Evolutionary conservation across 805 yeast species (phyloP).

Genomic region (Myxozyma vanderwaltii): DNA sequence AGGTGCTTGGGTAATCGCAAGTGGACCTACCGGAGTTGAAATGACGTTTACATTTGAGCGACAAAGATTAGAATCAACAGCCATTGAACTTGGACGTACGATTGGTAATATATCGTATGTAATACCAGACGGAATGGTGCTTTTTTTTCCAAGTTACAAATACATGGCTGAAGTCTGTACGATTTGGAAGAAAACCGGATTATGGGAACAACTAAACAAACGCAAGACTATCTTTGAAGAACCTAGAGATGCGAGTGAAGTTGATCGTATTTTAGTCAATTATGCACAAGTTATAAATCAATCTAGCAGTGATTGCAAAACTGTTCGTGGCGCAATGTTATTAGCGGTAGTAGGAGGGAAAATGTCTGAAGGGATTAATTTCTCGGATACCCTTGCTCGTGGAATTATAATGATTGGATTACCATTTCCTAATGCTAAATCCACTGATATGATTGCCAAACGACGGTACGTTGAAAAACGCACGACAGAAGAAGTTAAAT

Average conservation of each 20-base stretch:
- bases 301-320: neutral
- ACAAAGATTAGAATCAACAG: conserved; percentile 52
- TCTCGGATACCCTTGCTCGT: conserved; percentile 83
- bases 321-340: conserved; percentile 62
- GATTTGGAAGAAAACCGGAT: conserved; percentile 52
- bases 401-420: conserved; percentile 84
- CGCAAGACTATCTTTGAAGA: conserved; percentile 56
- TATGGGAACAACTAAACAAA: conserved; percentile 39
- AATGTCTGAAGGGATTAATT: conserved; percentile 91
- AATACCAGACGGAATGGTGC: conserved; percentile 76
- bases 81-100: conserved; percentile 51
- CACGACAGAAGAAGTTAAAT: conserved; percentile 50
- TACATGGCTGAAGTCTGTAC: conserved; percentile 57
- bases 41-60: conserved; percentile 72
- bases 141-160: conserved; percentile 82
- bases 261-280: conserved; percentile 51
- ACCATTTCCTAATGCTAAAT: conserved; percentile 82
- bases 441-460: conserved; percentile 79
- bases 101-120: conserved; percentile 48
- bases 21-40: conserved; percentile 36
- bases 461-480: conserved; percentile 61
- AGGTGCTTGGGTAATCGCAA: conserved; percentile 56
- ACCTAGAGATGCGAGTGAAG: conserved; percentile 48
- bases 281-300: conserved; percentile 51
- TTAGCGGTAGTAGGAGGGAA: conserved; percentile 91